Conservation (phyloP, 257 asterid genomes). For the Lycium ferocissimum region DNA sequence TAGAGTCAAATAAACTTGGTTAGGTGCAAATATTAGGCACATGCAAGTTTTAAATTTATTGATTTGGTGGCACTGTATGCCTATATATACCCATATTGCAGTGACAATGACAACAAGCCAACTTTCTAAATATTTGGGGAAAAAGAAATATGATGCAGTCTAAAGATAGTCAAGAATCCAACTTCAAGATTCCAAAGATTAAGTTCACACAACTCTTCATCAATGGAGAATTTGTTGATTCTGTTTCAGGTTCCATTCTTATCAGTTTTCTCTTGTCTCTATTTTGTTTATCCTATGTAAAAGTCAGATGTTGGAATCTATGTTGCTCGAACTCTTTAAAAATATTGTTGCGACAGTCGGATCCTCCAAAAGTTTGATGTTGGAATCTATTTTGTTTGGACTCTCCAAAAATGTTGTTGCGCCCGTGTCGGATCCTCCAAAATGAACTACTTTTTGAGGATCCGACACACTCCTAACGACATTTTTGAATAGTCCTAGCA, state of each 20-base stretch:
- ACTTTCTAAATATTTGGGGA: not conserved
- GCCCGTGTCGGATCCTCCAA: too few species aligned
- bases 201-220: slow-evolving; percentile 50
- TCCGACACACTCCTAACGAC: not conserved
- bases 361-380: not conserved
- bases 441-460: not conserved
- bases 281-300: not conserved
- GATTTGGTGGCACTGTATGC: not conserved
- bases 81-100: not conserved
- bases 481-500: not conserved
- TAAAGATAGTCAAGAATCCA: slow-evolving; percentile 25
- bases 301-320: not conserved
- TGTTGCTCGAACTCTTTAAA: not conserved
- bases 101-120: not conserved
- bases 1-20: not conserved
- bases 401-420: not conserved
- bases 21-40: not conserved
- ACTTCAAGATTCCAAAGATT: slow-evolving; percentile 34
- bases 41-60: not conserved
- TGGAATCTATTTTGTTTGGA: not conserved
- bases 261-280: too few species aligned
- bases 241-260: slow-evolving; percentile 39
- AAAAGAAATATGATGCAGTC: not conserved
- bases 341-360: not conserved
- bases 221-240: slow-evolving; percentile 45